Evolutionary conservation across 345 rosid genomes (phyloP).

Genomic region (Lepidium aucheri): DNA sequence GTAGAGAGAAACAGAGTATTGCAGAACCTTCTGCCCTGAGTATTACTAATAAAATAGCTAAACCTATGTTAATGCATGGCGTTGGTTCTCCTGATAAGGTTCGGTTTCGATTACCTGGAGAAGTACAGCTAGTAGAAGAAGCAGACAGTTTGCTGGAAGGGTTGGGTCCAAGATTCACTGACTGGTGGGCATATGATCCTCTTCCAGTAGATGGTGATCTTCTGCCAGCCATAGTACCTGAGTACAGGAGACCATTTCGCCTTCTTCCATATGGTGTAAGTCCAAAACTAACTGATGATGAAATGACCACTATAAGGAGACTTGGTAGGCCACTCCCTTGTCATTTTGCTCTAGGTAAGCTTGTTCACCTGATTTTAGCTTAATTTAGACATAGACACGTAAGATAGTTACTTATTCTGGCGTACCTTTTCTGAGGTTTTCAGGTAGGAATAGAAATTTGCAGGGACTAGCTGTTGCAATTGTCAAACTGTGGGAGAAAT

Average conservation of each 20-base stretch:
- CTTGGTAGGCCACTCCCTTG: slow-evolving; percentile 83
- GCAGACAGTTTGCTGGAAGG: slow-evolving; percentile 75
- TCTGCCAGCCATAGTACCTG: slow-evolving; percentile 69
- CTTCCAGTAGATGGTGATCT: slow-evolving; percentile 91
- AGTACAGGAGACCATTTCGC: slow-evolving; percentile 79
- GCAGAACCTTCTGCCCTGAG: slow-evolving; percentile 21
- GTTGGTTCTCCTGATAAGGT: slow-evolving; percentile 71
- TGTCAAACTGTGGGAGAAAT: slow-evolving; percentile 91
- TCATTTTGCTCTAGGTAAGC: slow-evolving; percentile 79
- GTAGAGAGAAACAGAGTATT: slow-evolving; percentile 18
- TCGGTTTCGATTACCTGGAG: slow-evolving; percentile 77
- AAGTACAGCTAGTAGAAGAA: slow-evolving; percentile 64
- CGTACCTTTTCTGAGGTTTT: slow-evolving; percentile 11
- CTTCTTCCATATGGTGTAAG: slow-evolving; percentile 89
- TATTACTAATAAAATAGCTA: slow-evolving; percentile 18
- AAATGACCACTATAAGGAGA: slow-evolving; percentile 86
- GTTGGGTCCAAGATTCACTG: slow-evolving; percentile 79
- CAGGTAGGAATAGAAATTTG: slow-evolving; percentile 85
- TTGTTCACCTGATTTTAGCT: background rate
- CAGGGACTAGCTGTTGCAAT: slow-evolving; percentile 83
- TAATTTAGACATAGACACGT: slow-evolving; percentile 2
- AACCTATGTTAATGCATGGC: slow-evolving; percentile 41
- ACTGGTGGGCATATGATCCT: slow-evolving; percentile 98
- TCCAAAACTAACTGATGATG: slow-evolving; percentile 75
- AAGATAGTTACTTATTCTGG: slow-evolving; percentile 3